These are phyloP conservation scores for Lentinula guzmanii DNA, from an alignment of 768 basidiomycete species.

Conservation along the genomic window DNA sequence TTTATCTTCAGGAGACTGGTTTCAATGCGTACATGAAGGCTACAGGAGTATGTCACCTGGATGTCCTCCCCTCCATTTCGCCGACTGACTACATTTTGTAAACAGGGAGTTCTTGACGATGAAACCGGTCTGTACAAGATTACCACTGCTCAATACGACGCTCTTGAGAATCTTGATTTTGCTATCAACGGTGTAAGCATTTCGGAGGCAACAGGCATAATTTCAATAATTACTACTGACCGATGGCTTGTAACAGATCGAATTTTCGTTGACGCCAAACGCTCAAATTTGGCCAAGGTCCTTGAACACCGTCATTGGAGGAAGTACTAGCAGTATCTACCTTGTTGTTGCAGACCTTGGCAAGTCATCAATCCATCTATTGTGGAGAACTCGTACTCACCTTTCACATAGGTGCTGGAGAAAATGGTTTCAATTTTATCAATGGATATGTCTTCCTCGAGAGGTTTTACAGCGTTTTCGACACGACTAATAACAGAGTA, in stretches of 20 bases:
- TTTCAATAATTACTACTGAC: background rate
- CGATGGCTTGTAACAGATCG: conserved; percentile 8
- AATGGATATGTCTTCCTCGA: conserved; percentile 49
- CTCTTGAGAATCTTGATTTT: conserved; percentile 54
- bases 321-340: conserved; percentile 22
- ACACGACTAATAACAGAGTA: conserved; percentile 38
- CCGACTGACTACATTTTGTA: background rate
- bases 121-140: conserved; percentile 46
- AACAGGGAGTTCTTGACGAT: conserved; percentile 25
- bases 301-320: conserved; percentile 28
- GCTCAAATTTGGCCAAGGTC: conserved; percentile 32
- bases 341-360: conserved; percentile 34
- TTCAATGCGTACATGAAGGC: conserved; percentile 34
- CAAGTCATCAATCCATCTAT: conserved; percentile 10
- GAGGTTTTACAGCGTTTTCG: conserved; percentile 64
- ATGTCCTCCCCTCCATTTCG: background rate
- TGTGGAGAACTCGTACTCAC: background rate
- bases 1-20: conserved; percentile 41
- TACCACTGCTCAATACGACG: conserved; percentile 42
- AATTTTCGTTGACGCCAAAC: conserved; percentile 35
- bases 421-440: conserved; percentile 49
- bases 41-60: conserved; percentile 27
- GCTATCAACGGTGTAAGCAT: conserved; percentile 35
- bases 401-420: conserved; percentile 9
- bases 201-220: conserved; percentile 16